These are phyloP conservation scores for Pichia inconspicua DNA, from an alignment of 1,139 yeast genomes.

Conservation along the genomic window DNA sequence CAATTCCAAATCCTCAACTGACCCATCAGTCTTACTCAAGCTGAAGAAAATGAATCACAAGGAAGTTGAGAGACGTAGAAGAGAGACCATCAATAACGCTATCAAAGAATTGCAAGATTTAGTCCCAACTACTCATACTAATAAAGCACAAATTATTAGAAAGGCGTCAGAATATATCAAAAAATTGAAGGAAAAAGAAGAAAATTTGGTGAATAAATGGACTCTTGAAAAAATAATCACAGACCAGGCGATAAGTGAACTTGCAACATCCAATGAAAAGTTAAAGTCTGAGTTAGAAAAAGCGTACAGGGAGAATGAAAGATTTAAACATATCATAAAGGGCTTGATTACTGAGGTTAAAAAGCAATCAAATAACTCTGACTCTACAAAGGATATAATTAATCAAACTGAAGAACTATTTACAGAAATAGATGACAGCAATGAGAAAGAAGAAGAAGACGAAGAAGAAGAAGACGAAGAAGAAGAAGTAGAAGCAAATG, in stretches of 20 bases:
- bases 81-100: conserved; percentile 87
- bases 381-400: background rate
- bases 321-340: conserved; percentile 49
- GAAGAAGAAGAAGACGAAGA: conserved; percentile 7
- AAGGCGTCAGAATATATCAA: conserved; percentile 86
- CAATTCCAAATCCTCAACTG: conserved; percentile 38
- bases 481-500: conserved; percentile 15
- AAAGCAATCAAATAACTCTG: conserved; percentile 5
- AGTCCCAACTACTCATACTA: conserved; percentile 83
- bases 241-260: conserved; percentile 83
- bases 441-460: conserved; percentile 10
- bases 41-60: conserved; percentile 86
- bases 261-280: conserved; percentile 70
- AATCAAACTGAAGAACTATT: background rate
- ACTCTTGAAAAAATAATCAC: conserved; percentile 84
- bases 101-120: conserved; percentile 75
- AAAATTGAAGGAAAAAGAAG: conserved; percentile 81
- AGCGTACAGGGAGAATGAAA: conserved; percentile 89
- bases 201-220: conserved; percentile 85
- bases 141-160: conserved; percentile 82
- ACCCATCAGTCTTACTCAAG: conserved; percentile 82
- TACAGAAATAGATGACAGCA: conserved; percentile 7
- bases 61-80: conserved; percentile 93
- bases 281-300: conserved; percentile 73
- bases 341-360: conserved; percentile 3